Evolutionary conservation across 495 filamentous ascomycete genomes (phyloP), one percentile per base, ranked within the genome.

Genomic region (Aspergillus homomorphus): DNA sequence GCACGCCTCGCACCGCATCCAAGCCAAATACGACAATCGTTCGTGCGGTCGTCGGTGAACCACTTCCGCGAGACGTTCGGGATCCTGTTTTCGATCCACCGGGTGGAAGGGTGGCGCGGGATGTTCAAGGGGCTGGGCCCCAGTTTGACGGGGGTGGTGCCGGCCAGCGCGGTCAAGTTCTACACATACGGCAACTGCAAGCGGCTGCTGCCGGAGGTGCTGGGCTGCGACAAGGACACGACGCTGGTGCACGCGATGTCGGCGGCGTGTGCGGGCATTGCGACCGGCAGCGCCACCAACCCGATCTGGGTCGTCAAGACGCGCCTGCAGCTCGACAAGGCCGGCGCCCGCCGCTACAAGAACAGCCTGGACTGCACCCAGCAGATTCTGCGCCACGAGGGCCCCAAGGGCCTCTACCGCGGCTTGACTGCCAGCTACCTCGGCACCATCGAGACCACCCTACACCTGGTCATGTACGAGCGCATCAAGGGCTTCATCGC

Each of bases 291-390:
- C 3, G 90, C 87, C 18, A 96, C 91, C 18, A 96, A 95, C 71
- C 91, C 91, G 2, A 95, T 96, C 58, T 96, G 91, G 91, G 79
- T 96, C 48, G 82, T 96, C 54, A 96, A 96, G 77, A 96, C 91
- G 22, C 82, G 91, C 44, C 63, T 96, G 57, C 91, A 96, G 76
- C 85, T 96, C 9, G 91, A 96, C 67, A 89, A 87, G 69, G 84
- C 74, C 9, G 82, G 81, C n/a, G 72, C 73, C 21, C 81, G 90
- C 7, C 83, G 82, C 61, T 96, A 96, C 73, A 86, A 85, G 66
- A 93, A 92, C 70, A 89, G 87, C 60, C 76, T 85, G 62, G 90
- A 96, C 69, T 96, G 91, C 67, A 81, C 88, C 45, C 77, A 80
- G 49, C 88, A 96, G 72, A 84, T 92, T 5, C 49, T 95, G 58